Percentiles rank a stretch among this genome's conserved stretches.
Evolutionary conservation across 2,329 filamentous ascomycete genomes (phyloP).

Genomic region (Mycosphaerelloides madeirae): DNA sequence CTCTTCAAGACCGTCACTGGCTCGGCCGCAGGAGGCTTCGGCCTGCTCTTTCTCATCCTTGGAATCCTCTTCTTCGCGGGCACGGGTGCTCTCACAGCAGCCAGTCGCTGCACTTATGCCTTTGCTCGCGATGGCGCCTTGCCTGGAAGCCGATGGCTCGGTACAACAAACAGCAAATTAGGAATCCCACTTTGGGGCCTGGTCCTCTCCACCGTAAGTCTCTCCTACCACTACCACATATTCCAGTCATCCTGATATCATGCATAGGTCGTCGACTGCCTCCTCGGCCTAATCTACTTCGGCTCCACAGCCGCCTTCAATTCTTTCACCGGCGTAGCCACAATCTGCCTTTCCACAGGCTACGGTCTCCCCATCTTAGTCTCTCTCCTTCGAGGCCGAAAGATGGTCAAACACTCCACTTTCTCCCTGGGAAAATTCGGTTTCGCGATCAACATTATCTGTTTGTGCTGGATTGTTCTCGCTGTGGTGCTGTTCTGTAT

Average conservation of each 20-base stretch:
- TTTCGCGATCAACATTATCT: slow-evolving; percentile 61
- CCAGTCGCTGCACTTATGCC: slow-evolving; percentile 66
- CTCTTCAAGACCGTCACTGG: slow-evolving; percentile 73
- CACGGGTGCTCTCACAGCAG: slow-evolving; percentile 68
- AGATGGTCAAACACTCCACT: slow-evolving; percentile 59
- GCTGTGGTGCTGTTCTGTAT: slow-evolving; percentile 72
- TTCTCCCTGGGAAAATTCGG: slow-evolving; percentile 68
- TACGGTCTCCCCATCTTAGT: slow-evolving; percentile 74
- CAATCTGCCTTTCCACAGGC: slow-evolving; percentile 70
- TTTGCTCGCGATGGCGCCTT: slow-evolving; percentile 70
- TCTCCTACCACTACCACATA: too few species aligned
- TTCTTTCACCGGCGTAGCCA: slow-evolving; percentile 74
- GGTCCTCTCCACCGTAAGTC: slow-evolving; percentile 59
- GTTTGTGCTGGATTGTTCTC: slow-evolving; percentile 66
- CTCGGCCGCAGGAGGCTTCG: slow-evolving; percentile 67
- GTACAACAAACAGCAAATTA: slow-evolving; percentile 57
- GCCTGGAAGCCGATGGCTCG: slow-evolving; percentile 35
- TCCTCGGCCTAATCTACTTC: slow-evolving; percentile 75
- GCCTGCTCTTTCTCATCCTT: slow-evolving; percentile 68
- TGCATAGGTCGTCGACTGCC: slow-evolving; percentile 66
- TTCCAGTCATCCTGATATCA: too few species aligned
- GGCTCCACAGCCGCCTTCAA: slow-evolving; percentile 73
- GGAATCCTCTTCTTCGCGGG: slow-evolving; percentile 75
- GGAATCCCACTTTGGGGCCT: slow-evolving; percentile 68
- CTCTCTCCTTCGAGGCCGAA: slow-evolving; percentile 61